Evolutionary conservation across 192 early-diverging fungal species (phyloP).

Genomic region (Backusella parvicylindrica): DNA sequence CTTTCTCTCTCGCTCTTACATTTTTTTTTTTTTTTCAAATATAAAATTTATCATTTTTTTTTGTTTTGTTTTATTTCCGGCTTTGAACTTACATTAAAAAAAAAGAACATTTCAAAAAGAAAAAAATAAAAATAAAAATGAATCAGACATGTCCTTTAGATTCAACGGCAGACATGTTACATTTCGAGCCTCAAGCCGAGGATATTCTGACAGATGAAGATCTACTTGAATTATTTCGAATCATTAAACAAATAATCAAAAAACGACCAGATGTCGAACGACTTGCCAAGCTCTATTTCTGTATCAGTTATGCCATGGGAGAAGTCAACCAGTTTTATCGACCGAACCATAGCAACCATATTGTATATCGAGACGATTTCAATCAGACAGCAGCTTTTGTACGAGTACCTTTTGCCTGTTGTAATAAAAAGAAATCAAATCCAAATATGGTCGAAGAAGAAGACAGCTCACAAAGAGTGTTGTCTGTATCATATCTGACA

Average conservation of each 20-base stretch:
- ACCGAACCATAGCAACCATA: constrained; percentile 12
- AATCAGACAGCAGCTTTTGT: not conserved
- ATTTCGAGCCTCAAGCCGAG: constrained; percentile 26
- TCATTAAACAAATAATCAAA: constrained; percentile 26
- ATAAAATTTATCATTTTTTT: not conserved
- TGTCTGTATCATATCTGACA: not conserved
- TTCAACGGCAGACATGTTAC: not conserved
- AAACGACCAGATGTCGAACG: constrained; percentile 25
- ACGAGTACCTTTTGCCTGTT: not conserved
- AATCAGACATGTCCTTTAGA: not conserved
- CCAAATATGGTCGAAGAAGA: not conserved
- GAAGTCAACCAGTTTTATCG: constrained; percentile 23
- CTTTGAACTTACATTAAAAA: not conserved
- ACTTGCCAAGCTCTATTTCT: constrained; percentile 29
- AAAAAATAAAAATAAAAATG: not conserved
- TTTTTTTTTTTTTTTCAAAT: not conserved
- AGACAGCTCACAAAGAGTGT: not conserved
- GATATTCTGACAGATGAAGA: constrained; percentile 36
- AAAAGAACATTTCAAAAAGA: not conserved
- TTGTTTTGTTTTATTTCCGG: not conserved
- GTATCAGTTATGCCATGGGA: constrained; percentile 27
- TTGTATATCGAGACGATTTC: constrained; percentile 19
- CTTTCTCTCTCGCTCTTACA: not conserved
- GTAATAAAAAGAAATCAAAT: not conserved
- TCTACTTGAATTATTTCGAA: constrained; percentile 29